A percentile compares a stretch with the other conserved stretches of the same genome.
Evolutionary conservation across 768 basidiomycete genomes (phyloP).

Genomic region (Rhizopogon vesiculosus): DNA sequence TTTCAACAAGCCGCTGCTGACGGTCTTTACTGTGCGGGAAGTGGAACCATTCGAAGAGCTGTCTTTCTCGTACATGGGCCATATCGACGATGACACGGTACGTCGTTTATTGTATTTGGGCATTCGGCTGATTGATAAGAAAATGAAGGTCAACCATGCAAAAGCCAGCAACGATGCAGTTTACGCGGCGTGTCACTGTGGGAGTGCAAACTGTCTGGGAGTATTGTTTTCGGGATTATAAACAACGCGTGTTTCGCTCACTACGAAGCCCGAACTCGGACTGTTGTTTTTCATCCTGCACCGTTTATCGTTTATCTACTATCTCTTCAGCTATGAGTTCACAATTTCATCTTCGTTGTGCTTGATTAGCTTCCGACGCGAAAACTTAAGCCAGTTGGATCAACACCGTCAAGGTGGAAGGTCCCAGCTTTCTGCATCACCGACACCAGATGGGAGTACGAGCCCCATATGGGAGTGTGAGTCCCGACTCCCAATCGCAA

Average conservation of each 20-base stretch:
- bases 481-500: too few relatives aligned
- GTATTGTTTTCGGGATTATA: conserved; percentile 17
- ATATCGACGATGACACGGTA: conserved; percentile 31
- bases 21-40: conserved; percentile 62
- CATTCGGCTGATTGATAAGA: conserved; percentile 3
- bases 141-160: neutral
- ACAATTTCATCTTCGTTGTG: neutral
- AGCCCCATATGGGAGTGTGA: too few relatives aligned
- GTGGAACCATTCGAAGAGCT: conserved; percentile 67
- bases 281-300: too few relatives aligned
- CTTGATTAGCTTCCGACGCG: too few relatives aligned
- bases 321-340: neutral
- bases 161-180: conserved; percentile 34
- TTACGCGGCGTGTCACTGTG: conserved; percentile 47
- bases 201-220: conserved; percentile 47
- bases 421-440: too few relatives aligned
- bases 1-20: conserved; percentile 61
- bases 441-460: too few relatives aligned
- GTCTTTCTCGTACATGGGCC: conserved; percentile 72
- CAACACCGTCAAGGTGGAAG: too few relatives aligned
- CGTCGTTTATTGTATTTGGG: too few relatives aligned
- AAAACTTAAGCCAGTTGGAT: too few relatives aligned
- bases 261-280: neutral
- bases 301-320: neutral
- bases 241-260: conserved; percentile 2